Evolutionary conservation across 805 yeast species (phyloP).

Genomic region (Candida rishiriensis): DNA sequence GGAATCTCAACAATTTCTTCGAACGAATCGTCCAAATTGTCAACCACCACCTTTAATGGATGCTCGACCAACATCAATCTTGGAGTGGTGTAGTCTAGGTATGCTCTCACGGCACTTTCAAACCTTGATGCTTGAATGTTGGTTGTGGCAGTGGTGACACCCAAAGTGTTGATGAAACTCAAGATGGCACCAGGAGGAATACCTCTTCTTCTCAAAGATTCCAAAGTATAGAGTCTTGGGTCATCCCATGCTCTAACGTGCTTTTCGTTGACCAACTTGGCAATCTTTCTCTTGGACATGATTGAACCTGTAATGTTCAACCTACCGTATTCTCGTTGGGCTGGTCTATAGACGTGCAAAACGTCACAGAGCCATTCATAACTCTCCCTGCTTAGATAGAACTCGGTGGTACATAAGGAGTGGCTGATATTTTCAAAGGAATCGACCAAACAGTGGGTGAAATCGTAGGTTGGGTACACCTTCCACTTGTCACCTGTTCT

Average conservation of each 20-base stretch:
- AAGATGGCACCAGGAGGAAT: constrained; percentile 98
- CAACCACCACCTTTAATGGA: constrained; percentile 80
- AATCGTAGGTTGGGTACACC: constrained; percentile 97
- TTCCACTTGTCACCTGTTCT: constrained; percentile 97
- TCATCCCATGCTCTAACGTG: constrained; percentile 97
- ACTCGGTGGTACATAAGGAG: constrained; percentile 94
- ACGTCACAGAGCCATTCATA: constrained; percentile 99
- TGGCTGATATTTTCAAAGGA: constrained; percentile 94
- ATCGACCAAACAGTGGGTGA: constrained; percentile 98
- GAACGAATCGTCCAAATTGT: constrained; percentile 72
- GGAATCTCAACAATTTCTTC: constrained; percentile 73
- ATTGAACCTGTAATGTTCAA: constrained; percentile 92
- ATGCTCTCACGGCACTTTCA: constrained; percentile 83
- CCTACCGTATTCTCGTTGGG: constrained; percentile 98
- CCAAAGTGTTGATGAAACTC: constrained; percentile 88
- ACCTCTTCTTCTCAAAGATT: constrained; percentile 94
- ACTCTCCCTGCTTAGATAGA: constrained; percentile 84
- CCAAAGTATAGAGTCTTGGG: constrained; percentile 92
- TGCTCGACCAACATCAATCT: constrained; percentile 89
- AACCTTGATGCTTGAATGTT: constrained; percentile 88
- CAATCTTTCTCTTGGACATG: constrained; percentile 92
- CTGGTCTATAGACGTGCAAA: constrained; percentile 92
- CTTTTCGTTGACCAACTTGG: constrained; percentile 77
- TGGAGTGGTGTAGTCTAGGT: constrained; percentile 86
- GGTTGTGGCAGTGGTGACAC: constrained; percentile 92